phyloP scores from a whole-genome alignment of 257 asterid genomes.

The Fraxinus cuspidata region DNA sequence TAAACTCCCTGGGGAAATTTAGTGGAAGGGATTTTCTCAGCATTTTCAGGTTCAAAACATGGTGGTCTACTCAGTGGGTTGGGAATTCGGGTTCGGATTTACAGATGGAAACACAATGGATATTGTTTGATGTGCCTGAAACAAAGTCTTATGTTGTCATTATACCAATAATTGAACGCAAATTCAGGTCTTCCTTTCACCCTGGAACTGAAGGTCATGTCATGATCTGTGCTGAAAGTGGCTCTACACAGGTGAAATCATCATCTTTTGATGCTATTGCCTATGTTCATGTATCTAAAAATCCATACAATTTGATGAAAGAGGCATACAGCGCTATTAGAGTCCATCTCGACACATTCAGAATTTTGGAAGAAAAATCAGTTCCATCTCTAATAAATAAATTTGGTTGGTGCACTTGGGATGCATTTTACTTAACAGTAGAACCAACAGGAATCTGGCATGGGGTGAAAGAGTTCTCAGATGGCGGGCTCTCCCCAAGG shows the following conservation, averaged over 20 bases:
- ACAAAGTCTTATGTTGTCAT: slow-evolving; percentile 47
- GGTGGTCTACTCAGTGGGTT: slow-evolving; percentile 91
- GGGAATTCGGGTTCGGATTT: slow-evolving; percentile 68
- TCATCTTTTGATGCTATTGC: slow-evolving; percentile 50
- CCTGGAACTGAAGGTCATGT: slow-evolving; percentile 65
- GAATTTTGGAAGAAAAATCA: slow-evolving; percentile 65
- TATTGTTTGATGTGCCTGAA: slow-evolving; percentile 65
- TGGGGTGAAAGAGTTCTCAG: slow-evolving; percentile 53
- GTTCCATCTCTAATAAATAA: slow-evolving; percentile 57
- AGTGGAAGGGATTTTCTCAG: slow-evolving; percentile 61
- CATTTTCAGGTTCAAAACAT: slow-evolving; percentile 78
- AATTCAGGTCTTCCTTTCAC: slow-evolving; percentile 64
- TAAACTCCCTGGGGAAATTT: slow-evolving; percentile 63
- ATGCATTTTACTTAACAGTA: slow-evolving; percentile 58
- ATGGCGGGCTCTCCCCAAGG: slow-evolving; percentile 57
- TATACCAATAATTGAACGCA: slow-evolving; percentile 59
- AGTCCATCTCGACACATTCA: slow-evolving; percentile 67
- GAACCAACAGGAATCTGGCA: slow-evolving; percentile 62
- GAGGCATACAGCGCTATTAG: slow-evolving; percentile 65
- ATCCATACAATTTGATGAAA: slow-evolving; percentile 67
- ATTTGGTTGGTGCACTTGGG: slow-evolving; percentile 79
- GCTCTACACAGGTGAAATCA: slow-evolving; percentile 44
- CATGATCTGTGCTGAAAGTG: slow-evolving; percentile 61
- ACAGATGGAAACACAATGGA: slow-evolving; percentile 81
- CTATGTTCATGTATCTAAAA: slow-evolving; percentile 61